Conservation (phyloP, 306 rosid genomes). For the Lathyrus oleraceus region DNA sequence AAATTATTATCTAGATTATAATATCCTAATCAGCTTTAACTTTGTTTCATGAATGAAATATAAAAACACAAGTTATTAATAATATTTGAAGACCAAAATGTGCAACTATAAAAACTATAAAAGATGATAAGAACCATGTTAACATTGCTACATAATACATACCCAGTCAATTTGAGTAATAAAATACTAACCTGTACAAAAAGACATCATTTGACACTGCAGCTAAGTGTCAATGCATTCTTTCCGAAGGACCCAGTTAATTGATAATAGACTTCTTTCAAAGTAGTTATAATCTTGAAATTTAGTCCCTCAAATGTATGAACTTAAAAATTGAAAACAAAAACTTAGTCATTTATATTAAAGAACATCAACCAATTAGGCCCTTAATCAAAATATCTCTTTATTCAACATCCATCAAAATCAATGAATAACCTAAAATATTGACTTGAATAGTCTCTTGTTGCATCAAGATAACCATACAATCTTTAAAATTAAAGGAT, state of each 20-base stretch:
- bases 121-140: not conserved
- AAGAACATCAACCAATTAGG: not conserved
- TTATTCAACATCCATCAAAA: not conserved
- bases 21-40: not conserved
- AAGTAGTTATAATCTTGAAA: too few relatives aligned
- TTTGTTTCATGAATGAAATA: slow-evolving; percentile 2
- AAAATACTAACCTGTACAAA: slow-evolving; percentile 67
- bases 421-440: not conserved
- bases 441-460: not conserved
- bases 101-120: not conserved
- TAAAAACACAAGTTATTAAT: not conserved
- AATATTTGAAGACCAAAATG: slow-evolving; percentile 11
- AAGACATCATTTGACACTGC: slow-evolving; percentile 81
- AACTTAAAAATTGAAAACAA: too few relatives aligned
- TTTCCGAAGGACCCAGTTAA: too few relatives aligned
- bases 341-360: too few relatives aligned
- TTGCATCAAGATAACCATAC: not conserved
- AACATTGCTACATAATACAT: not conserved
- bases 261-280: too few relatives aligned
- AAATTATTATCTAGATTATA: not conserved
- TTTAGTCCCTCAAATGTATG: too few relatives aligned
- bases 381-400: not conserved
- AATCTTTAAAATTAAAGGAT: not conserved
- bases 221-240: slow-evolving; percentile 79
- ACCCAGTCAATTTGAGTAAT: slow-evolving; percentile 6